Evolutionary conservation across 2,329 filamentous ascomycete genomes (phyloP).

Genomic region (Metarhizium rileyi): DNA sequence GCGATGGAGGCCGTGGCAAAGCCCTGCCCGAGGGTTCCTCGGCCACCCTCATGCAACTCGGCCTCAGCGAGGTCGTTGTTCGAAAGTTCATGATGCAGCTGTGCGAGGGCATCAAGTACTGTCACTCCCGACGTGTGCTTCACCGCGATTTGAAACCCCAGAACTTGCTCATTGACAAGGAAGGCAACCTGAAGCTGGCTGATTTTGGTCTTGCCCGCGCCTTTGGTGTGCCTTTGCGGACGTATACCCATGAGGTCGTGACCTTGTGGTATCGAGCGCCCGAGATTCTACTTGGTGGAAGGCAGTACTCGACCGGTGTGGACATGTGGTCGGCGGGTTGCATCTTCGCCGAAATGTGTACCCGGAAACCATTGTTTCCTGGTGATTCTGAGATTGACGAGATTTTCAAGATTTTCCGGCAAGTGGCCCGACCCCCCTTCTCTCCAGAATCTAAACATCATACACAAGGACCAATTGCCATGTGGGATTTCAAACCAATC

Average conservation of each 20-base stretch:
- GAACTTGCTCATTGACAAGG: conserved; percentile 76
- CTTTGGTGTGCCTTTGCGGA: conserved; percentile 82
- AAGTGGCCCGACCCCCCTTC: conserved; percentile 17
- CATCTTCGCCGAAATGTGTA: conserved; percentile 96
- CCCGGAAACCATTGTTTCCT: conserved; percentile 82
- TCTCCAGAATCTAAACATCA: not conserved
- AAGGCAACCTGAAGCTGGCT: conserved; percentile 82
- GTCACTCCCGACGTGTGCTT: conserved; percentile 77
- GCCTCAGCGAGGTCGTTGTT: conserved; percentile 69
- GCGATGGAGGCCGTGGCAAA: conserved; percentile 77
- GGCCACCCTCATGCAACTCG: conserved; percentile 53
- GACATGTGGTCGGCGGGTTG: conserved; percentile 95
- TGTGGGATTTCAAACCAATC: not conserved
- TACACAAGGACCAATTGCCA: not conserved
- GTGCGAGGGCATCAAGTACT: conserved; percentile 76
- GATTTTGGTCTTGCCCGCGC: conserved; percentile 86
- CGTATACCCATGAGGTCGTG: conserved; percentile 91
- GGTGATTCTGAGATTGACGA: conserved; percentile 62
- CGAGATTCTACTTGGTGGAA: conserved; percentile 81
- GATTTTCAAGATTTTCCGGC: conserved; percentile 59
- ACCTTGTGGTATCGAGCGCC: conserved; percentile 89
- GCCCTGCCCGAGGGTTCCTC: conserved; percentile 70
- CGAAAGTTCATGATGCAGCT: conserved; percentile 91
- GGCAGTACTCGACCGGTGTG: conserved; percentile 87
- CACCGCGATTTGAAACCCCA: conserved; percentile 87